Conservation (phyloP, 306 rosid genomes). For the Argentina anserina region DNA sequence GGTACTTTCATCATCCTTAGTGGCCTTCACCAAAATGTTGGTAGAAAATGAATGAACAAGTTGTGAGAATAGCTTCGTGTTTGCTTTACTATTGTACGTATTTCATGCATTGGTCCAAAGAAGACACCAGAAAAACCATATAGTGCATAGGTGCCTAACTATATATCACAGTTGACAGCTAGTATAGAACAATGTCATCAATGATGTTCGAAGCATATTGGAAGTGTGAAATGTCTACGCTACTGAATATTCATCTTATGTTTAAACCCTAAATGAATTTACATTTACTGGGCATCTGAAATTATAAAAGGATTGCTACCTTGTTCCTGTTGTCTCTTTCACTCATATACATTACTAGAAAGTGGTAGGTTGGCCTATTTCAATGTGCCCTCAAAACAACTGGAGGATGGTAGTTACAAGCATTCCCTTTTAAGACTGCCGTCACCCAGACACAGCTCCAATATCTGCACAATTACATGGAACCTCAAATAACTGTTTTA, state of each 20-base stretch:
- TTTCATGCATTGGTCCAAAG: background rate
- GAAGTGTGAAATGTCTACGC: slow-evolving; percentile 7
- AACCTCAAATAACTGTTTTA: slow-evolving; percentile 6
- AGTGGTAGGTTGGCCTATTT: slow-evolving; percentile 20
- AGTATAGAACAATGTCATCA: background rate
- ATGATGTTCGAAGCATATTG: slow-evolving; percentile 2
- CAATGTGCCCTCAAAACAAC: slow-evolving; percentile 15
- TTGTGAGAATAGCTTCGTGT: background rate
- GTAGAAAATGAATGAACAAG: background rate
- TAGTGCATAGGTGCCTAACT: background rate
- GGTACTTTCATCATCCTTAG: background rate
- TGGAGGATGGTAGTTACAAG: slow-evolving; percentile 1
- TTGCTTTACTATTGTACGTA: background rate
- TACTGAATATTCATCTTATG: slow-evolving; percentile 14
- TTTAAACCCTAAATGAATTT: slow-evolving; percentile 42
- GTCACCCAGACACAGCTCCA: slow-evolving; percentile 19
- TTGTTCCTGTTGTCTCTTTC: slow-evolving; percentile 26
- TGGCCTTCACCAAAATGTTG: background rate
- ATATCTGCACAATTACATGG: slow-evolving; percentile 10
- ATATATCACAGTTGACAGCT: background rate
- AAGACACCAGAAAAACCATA: background rate
- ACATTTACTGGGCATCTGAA: slow-evolving; percentile 34
- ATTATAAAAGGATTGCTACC: slow-evolving; percentile 23
- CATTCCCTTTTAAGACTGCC: slow-evolving; percentile 17
- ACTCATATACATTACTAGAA: slow-evolving; percentile 27